phyloP scores from a whole-genome alignment of 139 green algal genomes.

The Chlamydomonas sp. region DNA sequence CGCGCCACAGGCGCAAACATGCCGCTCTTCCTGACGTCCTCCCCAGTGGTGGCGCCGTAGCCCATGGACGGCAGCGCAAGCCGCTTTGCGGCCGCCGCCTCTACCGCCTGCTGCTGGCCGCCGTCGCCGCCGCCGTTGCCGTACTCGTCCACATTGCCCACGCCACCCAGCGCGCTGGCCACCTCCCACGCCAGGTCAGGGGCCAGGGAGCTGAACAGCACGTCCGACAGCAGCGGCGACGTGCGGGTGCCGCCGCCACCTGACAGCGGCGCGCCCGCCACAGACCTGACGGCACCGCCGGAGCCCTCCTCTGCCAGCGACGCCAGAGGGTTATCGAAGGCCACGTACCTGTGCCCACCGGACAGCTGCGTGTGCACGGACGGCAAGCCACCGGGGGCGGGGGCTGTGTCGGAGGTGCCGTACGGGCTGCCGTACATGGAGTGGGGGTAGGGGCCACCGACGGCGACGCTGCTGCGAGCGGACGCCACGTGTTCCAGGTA shows the following conservation, averaged over 20 bases:
- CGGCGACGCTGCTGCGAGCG: no score
- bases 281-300: neutral
- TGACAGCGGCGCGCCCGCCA: neutral
- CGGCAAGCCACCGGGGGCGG: neutral
- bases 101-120: no score
- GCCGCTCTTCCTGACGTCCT: no score
- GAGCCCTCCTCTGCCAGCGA: neutral
- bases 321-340: conserved; percentile 18
- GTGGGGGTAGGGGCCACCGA: neutral
- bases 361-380: neutral
- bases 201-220: conserved; percentile 7
- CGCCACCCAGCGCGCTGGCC: conserved; percentile 2
- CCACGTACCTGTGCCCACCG: neutral
- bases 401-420: no score
- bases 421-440: neutral
- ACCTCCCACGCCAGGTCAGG: conserved; percentile 25
- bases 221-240: conserved; percentile 14
- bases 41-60: no score
- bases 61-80: no score
- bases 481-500: no score
- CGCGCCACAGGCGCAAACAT: no score
- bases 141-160: neutral
- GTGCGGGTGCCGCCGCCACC: neutral
- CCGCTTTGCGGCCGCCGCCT: no score
- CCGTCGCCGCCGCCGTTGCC: neutral